Evolutionary conservation across 2,329 filamentous ascomycete genomes (phyloP).

Genomic region (Erysiphe pulchra): DNA sequence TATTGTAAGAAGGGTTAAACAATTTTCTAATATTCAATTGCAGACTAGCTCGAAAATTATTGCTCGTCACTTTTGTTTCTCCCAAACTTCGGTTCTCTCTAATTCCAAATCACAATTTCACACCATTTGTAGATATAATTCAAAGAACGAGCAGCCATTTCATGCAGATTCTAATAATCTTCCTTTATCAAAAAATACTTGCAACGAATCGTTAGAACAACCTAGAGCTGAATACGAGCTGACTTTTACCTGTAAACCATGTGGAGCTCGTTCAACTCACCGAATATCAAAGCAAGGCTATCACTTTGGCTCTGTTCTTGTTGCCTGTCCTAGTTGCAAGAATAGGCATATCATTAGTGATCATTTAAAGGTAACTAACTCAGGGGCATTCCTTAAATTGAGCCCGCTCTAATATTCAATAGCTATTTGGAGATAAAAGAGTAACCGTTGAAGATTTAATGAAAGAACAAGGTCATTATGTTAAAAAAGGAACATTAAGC

Average conservation of each 20-base stretch:
- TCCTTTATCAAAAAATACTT: not conserved
- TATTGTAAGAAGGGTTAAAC: too few species aligned
- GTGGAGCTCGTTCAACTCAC: slow-evolving; percentile 56
- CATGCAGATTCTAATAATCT: not conserved
- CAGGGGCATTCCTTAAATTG: slow-evolving; percentile 1
- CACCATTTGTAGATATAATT: too few species aligned
- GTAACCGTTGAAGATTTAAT: slow-evolving; percentile 57
- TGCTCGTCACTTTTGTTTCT: too few species aligned
- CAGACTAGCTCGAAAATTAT: too few species aligned
- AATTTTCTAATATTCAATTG: too few species aligned
- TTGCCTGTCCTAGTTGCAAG: slow-evolving; percentile 66
- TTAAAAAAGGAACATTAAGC: slow-evolving; percentile 45
- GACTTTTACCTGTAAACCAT: slow-evolving; percentile 81
- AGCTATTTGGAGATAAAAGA: slow-evolving; percentile 46
- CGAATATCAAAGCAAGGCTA: slow-evolving; percentile 84
- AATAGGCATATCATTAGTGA: slow-evolving; percentile 83
- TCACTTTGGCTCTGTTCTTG: slow-evolving; percentile 67
- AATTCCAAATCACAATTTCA: too few species aligned
- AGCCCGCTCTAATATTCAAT: not conserved
- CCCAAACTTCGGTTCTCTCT: too few species aligned
- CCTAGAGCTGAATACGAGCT: slow-evolving; percentile 49
- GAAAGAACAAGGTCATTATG: slow-evolving; percentile 44
- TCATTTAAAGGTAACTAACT: slow-evolving; percentile 35
- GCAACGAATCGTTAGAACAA: not conserved
- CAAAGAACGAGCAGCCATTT: too few species aligned